Evolutionary conservation across 2,329 filamentous ascomycete genomes (phyloP).

Genomic region (Capronia coronata): DNA sequence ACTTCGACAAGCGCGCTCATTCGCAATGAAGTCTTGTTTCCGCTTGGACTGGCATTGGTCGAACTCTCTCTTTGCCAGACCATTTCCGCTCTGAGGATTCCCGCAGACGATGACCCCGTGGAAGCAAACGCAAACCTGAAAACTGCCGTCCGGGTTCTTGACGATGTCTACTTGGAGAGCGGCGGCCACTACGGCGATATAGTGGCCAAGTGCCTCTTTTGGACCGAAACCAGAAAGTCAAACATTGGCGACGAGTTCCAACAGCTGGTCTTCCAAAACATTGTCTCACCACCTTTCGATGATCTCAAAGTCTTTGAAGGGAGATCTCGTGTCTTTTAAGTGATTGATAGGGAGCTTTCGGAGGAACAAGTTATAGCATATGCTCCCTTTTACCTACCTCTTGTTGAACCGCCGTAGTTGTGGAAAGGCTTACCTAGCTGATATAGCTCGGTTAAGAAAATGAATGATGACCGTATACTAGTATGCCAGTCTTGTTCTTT

Average conservation of each 20-base stretch:
- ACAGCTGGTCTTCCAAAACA: conserved; percentile 18
- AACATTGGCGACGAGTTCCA: conserved; percentile 22
- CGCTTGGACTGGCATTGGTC: conserved; percentile 19
- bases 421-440: no score
- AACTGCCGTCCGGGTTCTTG: conserved; percentile 18
- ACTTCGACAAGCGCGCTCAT: conserved; percentile 14
- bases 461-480: no score
- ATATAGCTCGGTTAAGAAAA: no score
- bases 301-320: conserved; percentile 39
- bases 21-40: conserved; percentile 19
- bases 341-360: no score
- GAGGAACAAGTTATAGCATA: no score
- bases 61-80: conserved; percentile 27
- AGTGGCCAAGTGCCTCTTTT: conserved; percentile 19
- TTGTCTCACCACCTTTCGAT: conserved; percentile 19
- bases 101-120: conserved; percentile 20
- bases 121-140: conserved; percentile 22
- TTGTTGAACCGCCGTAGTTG: no score
- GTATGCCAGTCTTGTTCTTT: no score
- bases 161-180: conserved; percentile 21
- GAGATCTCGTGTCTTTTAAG: no score
- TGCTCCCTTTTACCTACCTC: no score
- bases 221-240: conserved; percentile 7
- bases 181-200: conserved; percentile 24
- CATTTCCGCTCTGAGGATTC: conserved; percentile 11